These are phyloP conservation scores for Tricholomella constricta DNA, from an alignment of 768 basidiomycete genomes.

Conservation along the genomic window DNA sequence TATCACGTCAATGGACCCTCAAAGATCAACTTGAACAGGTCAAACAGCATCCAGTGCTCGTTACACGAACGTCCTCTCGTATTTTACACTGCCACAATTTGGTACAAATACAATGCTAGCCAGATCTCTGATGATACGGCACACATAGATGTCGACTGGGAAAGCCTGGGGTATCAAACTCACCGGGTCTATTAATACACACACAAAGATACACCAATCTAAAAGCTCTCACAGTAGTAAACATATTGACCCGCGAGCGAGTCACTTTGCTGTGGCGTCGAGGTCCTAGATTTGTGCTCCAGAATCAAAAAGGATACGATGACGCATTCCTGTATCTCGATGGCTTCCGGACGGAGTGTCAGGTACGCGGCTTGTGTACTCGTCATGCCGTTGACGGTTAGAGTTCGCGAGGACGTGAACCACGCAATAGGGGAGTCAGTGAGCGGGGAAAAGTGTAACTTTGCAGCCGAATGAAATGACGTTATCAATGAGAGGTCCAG, in stretches of 20 bases:
- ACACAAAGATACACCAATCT: not conserved
- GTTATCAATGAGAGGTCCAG: not conserved
- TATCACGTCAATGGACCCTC: too few relatives aligned
- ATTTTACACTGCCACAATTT: too few relatives aligned
- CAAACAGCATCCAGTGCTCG: too few relatives aligned
- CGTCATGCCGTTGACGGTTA: slow-evolving; percentile 8
- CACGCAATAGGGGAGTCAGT: slow-evolving; percentile 23
- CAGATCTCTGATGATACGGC: too few relatives aligned
- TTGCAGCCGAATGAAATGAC: too few relatives aligned
- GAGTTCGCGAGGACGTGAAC: slow-evolving; percentile 23
- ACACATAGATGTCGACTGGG: too few relatives aligned
- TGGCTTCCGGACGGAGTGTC: slow-evolving; percentile 22
- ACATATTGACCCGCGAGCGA: slow-evolving; percentile 8
- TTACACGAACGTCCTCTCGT: too few relatives aligned
- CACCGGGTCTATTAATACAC: not conserved
- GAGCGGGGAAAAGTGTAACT: slow-evolving; percentile 6
- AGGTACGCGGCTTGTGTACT: slow-evolving; percentile 19
- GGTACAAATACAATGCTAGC: too few relatives aligned
- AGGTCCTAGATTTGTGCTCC: slow-evolving; percentile 23
- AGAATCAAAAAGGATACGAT: slow-evolving; percentile 27
- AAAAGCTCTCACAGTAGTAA: slow-evolving; percentile 18
- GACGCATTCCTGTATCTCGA: slow-evolving; percentile 23
- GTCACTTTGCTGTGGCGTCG: slow-evolving; percentile 6
- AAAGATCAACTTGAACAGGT: too few relatives aligned
- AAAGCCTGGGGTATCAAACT: not conserved